A percentile compares a stretch with the other conserved stretches of the same genome.
Conservation (phyloP, 768 basidiomycete species). For the Brasilioporus rufonigricans region DNA sequence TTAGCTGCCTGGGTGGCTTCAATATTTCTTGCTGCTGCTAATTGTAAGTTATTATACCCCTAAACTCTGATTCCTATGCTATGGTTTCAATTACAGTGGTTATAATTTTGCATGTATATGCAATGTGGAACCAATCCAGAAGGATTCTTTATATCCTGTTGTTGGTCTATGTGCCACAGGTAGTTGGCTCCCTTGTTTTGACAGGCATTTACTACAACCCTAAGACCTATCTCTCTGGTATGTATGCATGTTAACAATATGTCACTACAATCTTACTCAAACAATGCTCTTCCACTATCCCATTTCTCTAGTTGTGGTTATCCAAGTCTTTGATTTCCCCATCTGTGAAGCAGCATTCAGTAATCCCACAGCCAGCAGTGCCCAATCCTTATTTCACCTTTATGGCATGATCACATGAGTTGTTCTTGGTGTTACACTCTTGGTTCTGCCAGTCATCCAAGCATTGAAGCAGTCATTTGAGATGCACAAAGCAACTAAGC, state of each 20-base stretch:
- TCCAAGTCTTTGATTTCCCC: neutral
- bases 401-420: neutral
- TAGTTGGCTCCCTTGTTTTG: neutral
- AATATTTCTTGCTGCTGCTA: neutral
- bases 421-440: neutral
- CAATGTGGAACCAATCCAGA: constrained; percentile 1
- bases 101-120: neutral
- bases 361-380: neutral
- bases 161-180: neutral
- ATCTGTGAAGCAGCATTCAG: neutral
- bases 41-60: neutral
- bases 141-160: neutral
- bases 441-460: neutral
- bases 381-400: neutral
- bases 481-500: neutral
- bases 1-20: neutral
- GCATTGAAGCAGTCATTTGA: neutral
- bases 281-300: neutral
- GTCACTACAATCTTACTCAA: neutral
- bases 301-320: neutral
- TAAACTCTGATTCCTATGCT: neutral
- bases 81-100: neutral
- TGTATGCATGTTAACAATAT: neutral
- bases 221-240: neutral
- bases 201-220: neutral